Conservation (phyloP, 2,329 filamentous ascomycete species). For the Blastomyces parvus region DNA sequence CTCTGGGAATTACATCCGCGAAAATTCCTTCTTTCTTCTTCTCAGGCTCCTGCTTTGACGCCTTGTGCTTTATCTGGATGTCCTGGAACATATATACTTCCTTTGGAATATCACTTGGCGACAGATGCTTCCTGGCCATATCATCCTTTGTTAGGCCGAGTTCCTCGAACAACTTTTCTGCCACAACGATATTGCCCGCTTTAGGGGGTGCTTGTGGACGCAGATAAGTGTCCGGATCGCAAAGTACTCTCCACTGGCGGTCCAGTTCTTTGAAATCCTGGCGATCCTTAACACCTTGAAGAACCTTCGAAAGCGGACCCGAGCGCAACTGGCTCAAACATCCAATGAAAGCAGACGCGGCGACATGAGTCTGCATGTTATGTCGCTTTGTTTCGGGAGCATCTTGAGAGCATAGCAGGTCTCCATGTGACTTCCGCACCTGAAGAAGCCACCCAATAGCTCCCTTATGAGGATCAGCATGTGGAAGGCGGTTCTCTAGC, state of each 20-base stretch:
- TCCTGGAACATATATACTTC: neutral
- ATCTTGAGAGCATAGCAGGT: neutral
- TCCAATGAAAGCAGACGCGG: slow-evolving; percentile 3
- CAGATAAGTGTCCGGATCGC: neutral
- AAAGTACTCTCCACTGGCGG: neutral
- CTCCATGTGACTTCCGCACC: neutral
- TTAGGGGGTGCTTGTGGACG: neutral
- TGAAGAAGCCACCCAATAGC: slow-evolving; percentile 2
- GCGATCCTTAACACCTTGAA: neutral
- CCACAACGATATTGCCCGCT: neutral
- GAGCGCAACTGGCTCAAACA: slow-evolving; percentile 1
- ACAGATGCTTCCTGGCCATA: neutral
- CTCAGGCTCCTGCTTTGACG: neutral
- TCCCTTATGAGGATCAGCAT: slow-evolving; percentile 1
- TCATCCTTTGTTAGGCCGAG: slow-evolving; percentile 1
- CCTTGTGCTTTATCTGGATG: neutral
- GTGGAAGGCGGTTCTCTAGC: neutral
- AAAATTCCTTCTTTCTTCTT: neutral
- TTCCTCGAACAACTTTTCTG: slow-evolving; percentile 4
- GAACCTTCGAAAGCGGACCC: neutral
- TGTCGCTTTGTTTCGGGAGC: neutral
- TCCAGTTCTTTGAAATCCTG: neutral
- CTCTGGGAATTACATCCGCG: neutral
- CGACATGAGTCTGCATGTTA: slow-evolving; percentile 2
- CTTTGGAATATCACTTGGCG: neutral